Percentiles rank a stretch among this genome's conserved stretches.
Conservation (phyloP, 352 stramenopile species). For the Phytophthora fragariaefolia region DNA sequence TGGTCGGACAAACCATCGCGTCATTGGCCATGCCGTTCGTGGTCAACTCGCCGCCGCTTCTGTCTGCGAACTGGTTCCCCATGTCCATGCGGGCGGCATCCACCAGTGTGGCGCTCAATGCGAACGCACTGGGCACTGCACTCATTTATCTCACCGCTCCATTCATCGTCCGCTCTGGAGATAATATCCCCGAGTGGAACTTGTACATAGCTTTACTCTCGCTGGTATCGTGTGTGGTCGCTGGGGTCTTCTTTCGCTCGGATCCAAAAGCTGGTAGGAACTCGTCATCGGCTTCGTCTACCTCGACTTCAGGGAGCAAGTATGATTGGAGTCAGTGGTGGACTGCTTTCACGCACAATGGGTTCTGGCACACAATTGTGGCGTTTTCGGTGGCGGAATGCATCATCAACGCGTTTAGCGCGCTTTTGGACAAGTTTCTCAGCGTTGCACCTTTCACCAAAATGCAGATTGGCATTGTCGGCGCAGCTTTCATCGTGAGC, state of each 20-base stretch:
- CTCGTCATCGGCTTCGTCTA: background rate
- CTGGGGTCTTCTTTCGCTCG: constrained; percentile 44
- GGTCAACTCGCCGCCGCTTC: constrained; percentile 73
- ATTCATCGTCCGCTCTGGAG: constrained; percentile 50
- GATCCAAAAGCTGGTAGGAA: constrained; percentile 32
- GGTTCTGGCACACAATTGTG: constrained; percentile 66
- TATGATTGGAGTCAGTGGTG: constrained; percentile 40
- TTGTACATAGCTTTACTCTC: constrained; percentile 37
- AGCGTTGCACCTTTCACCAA: constrained; percentile 55
- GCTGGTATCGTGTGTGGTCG: constrained; percentile 26
- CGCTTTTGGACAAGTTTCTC: constrained; percentile 70
- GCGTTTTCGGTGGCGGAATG: constrained; percentile 69
- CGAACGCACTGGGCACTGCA: constrained; percentile 69
- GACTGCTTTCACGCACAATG: constrained; percentile 56
- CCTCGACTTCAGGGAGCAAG: background rate
- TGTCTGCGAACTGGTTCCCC: constrained; percentile 80
- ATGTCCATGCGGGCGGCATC: constrained; percentile 63
- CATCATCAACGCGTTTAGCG: constrained; percentile 69
- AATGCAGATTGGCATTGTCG: constrained; percentile 62
- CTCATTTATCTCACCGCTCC: constrained; percentile 59
- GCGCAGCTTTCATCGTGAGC: constrained; percentile 73
- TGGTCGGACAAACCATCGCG: constrained; percentile 62
- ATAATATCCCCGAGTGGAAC: constrained; percentile 51
- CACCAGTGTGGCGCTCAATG: constrained; percentile 77
- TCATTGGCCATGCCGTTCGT: constrained; percentile 81